A percentile compares a stretch with the other conserved stretches of the same genome.
These are phyloP conservation scores for Phylloporus gajari DNA, from an alignment of 1,284 basidiomycete species.

Conservation along the genomic window DNA sequence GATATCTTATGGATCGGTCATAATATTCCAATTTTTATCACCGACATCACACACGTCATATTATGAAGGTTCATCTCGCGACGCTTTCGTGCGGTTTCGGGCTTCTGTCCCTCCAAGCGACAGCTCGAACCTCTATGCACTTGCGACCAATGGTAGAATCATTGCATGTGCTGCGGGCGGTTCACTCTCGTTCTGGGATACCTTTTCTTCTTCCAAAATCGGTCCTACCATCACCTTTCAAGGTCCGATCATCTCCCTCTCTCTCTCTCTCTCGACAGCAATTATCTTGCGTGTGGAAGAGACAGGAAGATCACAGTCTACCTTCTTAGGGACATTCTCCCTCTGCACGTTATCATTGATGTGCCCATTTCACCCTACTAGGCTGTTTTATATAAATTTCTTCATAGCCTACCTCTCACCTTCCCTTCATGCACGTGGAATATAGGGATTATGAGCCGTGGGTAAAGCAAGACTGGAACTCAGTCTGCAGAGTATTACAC, in stretches of 20 bases:
- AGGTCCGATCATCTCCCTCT: slow-evolving; percentile 8
- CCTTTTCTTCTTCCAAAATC: background rate
- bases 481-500: background rate
- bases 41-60: background rate
- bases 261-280: slow-evolving; percentile 14
- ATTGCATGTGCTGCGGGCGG: slow-evolving; percentile 3
- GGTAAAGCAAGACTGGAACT: background rate
- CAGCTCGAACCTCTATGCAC: background rate
- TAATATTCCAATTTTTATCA: background rate
- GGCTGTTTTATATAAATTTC: background rate
- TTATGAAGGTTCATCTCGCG: background rate
- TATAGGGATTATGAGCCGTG: background rate
- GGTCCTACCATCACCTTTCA: slow-evolving; percentile 12
- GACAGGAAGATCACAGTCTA: slow-evolving; percentile 14
- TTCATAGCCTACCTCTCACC: slow-evolving; percentile 5
- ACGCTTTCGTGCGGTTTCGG: accelerated
- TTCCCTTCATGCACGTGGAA: slow-evolving; percentile 18
- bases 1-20: background rate
- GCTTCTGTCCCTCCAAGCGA: slow-evolving; percentile 2
- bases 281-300: slow-evolving; percentile 18
- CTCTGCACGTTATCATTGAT: background rate
- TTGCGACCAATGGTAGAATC: slow-evolving; percentile 3
- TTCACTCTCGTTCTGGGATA: slow-evolving; percentile 23
- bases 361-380: background rate
- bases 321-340: slow-evolving; percentile 16